These are phyloP conservation scores for Cucumis sativus DNA, from an alignment of 306 rosid species.

Conservation along the genomic window DNA sequence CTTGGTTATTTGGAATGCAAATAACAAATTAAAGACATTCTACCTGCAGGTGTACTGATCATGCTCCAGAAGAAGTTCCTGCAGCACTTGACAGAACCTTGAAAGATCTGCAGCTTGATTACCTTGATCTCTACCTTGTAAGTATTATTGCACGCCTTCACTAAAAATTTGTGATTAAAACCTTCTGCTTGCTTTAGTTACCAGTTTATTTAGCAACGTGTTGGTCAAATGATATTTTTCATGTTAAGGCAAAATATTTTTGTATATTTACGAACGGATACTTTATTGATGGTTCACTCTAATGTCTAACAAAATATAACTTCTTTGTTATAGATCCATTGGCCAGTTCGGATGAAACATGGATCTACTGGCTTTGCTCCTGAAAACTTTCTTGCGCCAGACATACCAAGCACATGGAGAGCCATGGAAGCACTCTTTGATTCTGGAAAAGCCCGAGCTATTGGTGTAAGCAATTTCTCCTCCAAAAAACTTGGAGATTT, in stretches of 20 bases:
- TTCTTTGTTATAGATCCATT: conserved; percentile 39
- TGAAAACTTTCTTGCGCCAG: conserved; percentile 24
- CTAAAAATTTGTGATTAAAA: background rate
- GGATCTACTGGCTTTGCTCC: conserved; percentile 25
- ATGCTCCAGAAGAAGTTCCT: conserved; percentile 70
- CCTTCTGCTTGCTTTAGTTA: background rate
- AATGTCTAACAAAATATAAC: background rate
- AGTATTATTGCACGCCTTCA: conserved; percentile 9
- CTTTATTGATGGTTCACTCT: background rate
- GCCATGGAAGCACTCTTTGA: conserved; percentile 62
- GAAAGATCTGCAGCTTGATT: conserved; percentile 68
- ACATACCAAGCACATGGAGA: conserved; percentile 53
- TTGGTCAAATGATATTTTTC: background rate
- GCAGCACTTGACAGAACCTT: conserved; percentile 55
- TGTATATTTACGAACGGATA: background rate
- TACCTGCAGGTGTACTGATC: conserved; percentile 50
- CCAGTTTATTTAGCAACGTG: background rate
- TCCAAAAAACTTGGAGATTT: conserved; percentile 42
- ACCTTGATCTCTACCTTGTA: conserved; percentile 77
- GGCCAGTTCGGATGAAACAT: conserved; percentile 54
- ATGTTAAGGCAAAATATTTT: background rate
- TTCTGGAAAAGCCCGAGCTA: conserved; percentile 49
- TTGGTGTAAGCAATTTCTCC: conserved; percentile 66
- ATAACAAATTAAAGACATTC: no score
- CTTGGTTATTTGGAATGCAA: no score